Conservation (phyloP, 345 rosid species). For the Lepidium didymum region DNA sequence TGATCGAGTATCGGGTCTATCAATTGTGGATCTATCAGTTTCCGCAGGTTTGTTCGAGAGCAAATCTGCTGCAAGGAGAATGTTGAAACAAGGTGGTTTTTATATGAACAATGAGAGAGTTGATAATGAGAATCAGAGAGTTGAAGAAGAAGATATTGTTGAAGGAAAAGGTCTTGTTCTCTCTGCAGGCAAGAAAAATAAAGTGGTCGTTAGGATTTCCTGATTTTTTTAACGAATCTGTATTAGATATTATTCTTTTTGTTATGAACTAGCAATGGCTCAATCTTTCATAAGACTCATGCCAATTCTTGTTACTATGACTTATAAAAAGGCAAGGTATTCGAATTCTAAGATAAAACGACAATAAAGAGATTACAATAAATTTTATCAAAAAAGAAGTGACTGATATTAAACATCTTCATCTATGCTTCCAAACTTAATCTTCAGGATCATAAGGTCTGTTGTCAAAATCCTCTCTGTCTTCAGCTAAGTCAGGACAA, state of each 20-base stretch:
- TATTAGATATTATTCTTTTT: neutral
- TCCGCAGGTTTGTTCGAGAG: slow-evolving; percentile 81
- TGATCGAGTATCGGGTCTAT: slow-evolving; percentile 45
- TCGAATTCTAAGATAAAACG: no score
- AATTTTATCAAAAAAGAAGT: no score
- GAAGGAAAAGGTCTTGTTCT: slow-evolving; percentile 85
- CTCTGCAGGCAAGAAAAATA: slow-evolving; percentile 95
- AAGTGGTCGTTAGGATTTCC: slow-evolving; percentile 74
- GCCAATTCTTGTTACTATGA: no score
- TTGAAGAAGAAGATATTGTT: slow-evolving; percentile 68
- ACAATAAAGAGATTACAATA: neutral
- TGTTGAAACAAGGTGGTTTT: slow-evolving; percentile 92
- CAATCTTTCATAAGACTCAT: no score
- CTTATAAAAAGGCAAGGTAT: no score
- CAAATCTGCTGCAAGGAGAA: slow-evolving; percentile 73
- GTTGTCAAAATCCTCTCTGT: slow-evolving; percentile 51
- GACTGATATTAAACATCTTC: neutral
- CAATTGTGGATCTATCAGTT: slow-evolving; percentile 63
- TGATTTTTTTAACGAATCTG: slow-evolving; percentile 22
- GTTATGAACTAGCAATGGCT: neutral
- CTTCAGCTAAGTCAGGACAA: slow-evolving; percentile 50
- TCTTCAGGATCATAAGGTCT: slow-evolving; percentile 26
- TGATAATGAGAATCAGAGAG: slow-evolving; percentile 57
- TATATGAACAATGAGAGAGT: slow-evolving; percentile 89
- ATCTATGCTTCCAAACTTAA: neutral